Base-by-base conservation (phyloP, 306 rosid species). In the Begonia loranthoides region DNA sequence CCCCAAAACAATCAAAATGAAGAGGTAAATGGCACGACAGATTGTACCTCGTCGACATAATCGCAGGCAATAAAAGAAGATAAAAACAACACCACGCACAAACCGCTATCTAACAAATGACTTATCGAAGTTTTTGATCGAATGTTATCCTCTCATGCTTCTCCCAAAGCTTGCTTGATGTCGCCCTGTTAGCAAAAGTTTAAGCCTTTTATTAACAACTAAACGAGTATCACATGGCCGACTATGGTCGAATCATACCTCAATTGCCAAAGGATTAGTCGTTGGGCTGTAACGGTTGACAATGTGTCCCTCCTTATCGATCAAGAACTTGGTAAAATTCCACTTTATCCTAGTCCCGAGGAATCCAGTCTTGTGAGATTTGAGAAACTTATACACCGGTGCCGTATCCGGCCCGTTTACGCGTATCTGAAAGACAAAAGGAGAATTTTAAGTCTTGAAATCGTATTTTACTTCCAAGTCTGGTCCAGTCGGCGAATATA, bases 261-360 rank as follows among this genome's bases (percentile, higher is more conserved):
- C 84, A 43, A 86, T 66, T 56, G 77, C 49, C 55, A 78, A 51
- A 2, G 99, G 99, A 50, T 48, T 10, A 8, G 87, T 83, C 67
- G 82, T 66, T 58, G 99, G 59, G 54, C 81, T 59, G 54, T 80
- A 86, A 52, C 96, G 99, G 1, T 38, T 45, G 33, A 86, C 72
- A 55, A 76, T 93, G 21, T 7, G 69, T 0, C 99, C 99, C 38
- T 86, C 77, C 63, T 76, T 69, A 61, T 78, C 70, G 1, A 92
- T 68, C 55, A 92, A 73, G 65, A 92, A 92, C 79, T 92, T 92
- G 4, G 96, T 80, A 74, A 92, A 92, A 78, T 92, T 92, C 99
- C 99, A 92, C 73, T 92, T 86, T 43, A 92, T 80, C 55, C 83
- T 66, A 2, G 81, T 38, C 15, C 99, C 94, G 57, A 76, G 1